Percentiles rank a stretch among this genome's conserved stretches.
Evolutionary conservation across 2,329 filamentous ascomycete species (phyloP).

Genomic region (Pseudocercospora vitis): DNA sequence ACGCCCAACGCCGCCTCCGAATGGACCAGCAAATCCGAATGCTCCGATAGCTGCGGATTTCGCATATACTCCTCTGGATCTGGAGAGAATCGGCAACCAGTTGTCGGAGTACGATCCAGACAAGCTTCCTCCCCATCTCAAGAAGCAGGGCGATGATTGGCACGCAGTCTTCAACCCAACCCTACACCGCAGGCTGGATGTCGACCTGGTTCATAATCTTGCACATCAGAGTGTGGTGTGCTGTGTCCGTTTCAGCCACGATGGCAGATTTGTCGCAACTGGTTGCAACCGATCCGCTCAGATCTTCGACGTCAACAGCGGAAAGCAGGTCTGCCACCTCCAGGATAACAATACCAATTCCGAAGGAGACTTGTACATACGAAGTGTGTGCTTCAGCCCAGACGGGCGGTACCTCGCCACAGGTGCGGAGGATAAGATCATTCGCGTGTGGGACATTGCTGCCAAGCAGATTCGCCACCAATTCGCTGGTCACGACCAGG

Average conservation of each 20-base stretch:
- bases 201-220: slow-evolving; percentile 90
- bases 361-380: slow-evolving; percentile 90
- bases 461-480: slow-evolving; percentile 81
- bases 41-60: slow-evolving; percentile 34
- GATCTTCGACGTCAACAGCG: slow-evolving; percentile 89
- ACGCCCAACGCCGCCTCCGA: slow-evolving; percentile 69
- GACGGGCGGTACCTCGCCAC: slow-evolving; percentile 93
- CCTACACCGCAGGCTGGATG: slow-evolving; percentile 84
- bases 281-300: slow-evolving; percentile 99
- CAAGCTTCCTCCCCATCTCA: slow-evolving; percentile 77
- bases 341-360: slow-evolving; percentile 87
- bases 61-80: slow-evolving; percentile 37
- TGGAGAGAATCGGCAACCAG: slow-evolving; percentile 61
- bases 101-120: slow-evolving; percentile 86
- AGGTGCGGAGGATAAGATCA: slow-evolving; percentile 95
- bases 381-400: slow-evolving; percentile 97
- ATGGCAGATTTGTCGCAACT: slow-evolving; percentile 93
- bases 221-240: slow-evolving; percentile 95
- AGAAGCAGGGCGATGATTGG: slow-evolving; percentile 90
- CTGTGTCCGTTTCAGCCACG: slow-evolving; percentile 93
- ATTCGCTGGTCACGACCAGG: slow-evolving; percentile 96
- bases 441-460: slow-evolving; percentile 94
- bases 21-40: slow-evolving; percentile 29
- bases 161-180: slow-evolving; percentile 91
- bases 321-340: slow-evolving; percentile 82